phyloP scores from a whole-genome alignment of 768 basidiomycete genomes.

The Gloeopeniophorella convolvens region DNA sequence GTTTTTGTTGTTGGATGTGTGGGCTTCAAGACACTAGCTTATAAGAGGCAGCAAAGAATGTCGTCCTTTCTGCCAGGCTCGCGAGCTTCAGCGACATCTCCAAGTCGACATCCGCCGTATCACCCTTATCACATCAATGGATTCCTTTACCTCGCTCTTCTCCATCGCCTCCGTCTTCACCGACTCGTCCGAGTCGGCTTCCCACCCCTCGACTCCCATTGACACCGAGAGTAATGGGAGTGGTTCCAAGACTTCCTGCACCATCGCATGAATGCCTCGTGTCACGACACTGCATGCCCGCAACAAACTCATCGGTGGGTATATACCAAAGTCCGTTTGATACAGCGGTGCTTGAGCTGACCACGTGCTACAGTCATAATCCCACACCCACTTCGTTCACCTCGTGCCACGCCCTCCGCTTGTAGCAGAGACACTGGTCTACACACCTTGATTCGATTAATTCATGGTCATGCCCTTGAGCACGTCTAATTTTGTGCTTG shows the following conservation, averaged over 20 bases:
- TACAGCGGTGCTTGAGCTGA: too few relatives aligned
- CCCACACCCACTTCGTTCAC: not conserved
- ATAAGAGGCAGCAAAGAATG: too few relatives aligned
- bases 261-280: not conserved
- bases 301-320: too few relatives aligned
- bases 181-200: not conserved
- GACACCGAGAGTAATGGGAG: not conserved
- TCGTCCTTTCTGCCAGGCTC: too few relatives aligned
- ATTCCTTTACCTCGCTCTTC: conserved; percentile 4
- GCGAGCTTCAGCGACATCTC: too few relatives aligned
- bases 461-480: too few relatives aligned
- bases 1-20: too few relatives aligned
- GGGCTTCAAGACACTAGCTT: too few relatives aligned
- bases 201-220: not conserved
- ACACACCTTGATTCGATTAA: not conserved
- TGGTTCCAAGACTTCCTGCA: not conserved
- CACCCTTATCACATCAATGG: not conserved
- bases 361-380: too few relatives aligned
- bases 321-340: too few relatives aligned
- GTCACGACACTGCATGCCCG: not conserved
- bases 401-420: not conserved
- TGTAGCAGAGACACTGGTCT: not conserved
- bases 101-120: too few relatives aligned
- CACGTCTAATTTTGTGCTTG: too few relatives aligned
- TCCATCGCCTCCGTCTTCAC: not conserved